These are phyloP conservation scores for Ceratocystis alfenasii DNA, from an alignment of 2,329 filamentous ascomycete genomes.

Conservation along the genomic window DNA sequence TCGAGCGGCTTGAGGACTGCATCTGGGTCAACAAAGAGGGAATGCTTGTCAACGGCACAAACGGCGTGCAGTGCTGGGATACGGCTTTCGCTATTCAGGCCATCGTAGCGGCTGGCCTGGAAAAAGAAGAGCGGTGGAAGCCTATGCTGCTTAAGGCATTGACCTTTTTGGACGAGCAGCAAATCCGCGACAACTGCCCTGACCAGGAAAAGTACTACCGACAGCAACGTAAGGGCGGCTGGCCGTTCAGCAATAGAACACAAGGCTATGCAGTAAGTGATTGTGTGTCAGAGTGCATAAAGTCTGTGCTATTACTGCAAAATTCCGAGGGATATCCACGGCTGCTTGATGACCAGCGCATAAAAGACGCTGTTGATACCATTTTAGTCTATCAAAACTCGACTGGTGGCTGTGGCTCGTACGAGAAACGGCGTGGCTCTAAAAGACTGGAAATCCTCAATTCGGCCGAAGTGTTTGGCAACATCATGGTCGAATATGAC, in stretches of 20 bases:
- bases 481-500: slow-evolving; percentile 98
- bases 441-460: slow-evolving; percentile 75
- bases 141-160: slow-evolving; percentile 76
- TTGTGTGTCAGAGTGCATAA: slow-evolving; percentile 83
- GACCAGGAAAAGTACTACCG: slow-evolving; percentile 75
- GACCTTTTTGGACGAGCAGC: slow-evolving; percentile 77
- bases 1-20: slow-evolving; percentile 72
- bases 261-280: slow-evolving; percentile 96
- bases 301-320: slow-evolving; percentile 75
- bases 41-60: slow-evolving; percentile 90
- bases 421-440: slow-evolving; percentile 71
- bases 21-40: slow-evolving; percentile 88
- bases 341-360: slow-evolving; percentile 61
- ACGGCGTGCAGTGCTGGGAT: slow-evolving; percentile 97
- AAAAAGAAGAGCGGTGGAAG: slow-evolving; percentile 62
- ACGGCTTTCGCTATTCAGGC: slow-evolving; percentile 83
- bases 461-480: slow-evolving; percentile 88
- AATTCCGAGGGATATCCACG: slow-evolving; percentile 61
- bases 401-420: slow-evolving; percentile 77
- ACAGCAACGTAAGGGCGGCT: slow-evolving; percentile 81
- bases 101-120: slow-evolving; percentile 64
- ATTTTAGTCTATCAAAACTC: slow-evolving; percentile 81
- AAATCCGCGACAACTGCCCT: slow-evolving; percentile 71
- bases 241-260: slow-evolving; percentile 85
- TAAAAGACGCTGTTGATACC: slow-evolving; percentile 83